Base-by-base conservation (phyloP, 208 protist genomes). In the Trypanosoma lewisi region DNA sequence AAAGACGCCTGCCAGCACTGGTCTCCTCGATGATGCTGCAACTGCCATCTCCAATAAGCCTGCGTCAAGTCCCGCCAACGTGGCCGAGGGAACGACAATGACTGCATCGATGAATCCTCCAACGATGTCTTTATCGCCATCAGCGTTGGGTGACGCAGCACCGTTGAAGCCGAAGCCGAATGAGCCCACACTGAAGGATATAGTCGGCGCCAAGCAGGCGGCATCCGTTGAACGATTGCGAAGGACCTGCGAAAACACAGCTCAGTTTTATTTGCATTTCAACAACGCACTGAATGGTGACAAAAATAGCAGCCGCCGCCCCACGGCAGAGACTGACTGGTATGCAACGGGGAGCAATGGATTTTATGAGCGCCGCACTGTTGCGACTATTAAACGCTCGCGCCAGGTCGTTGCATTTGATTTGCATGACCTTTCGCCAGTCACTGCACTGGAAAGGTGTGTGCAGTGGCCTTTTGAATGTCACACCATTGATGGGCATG, bases 361-460 rank as follows among this genome's bases (percentile, higher is more conserved):
- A 3, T 80, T 67, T 41, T 47, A 34, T 33, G 63, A 63, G 37
- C 50, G 37, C 28, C 73, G 70, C 2, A 61, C 71, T 4, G 64
- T 68, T 23, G 72, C 74, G 45, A 47, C 44, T 33, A 76, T 80
- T 52, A 64, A 58, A 17, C 73, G 74, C 42, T 63, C 65, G 7
- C 59, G 62, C 17, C 64, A 76, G n/a, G 64, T 67, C 16, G 74
- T 48, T 28, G 50, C 58, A 4, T 84, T 84, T 66, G 78, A 84
- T 62, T 37, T 78, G 17, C 63, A 67, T 34, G 59, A 70, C 67
- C 59, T 84, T 39, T 84, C 78, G 5, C 78, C 78, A 2, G 56
- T 84, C 42, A 73, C 75, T 19, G 73, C 78, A 16, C 50, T 84
- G 14, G 66, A 39, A 23, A 63, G 61, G 42, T 80, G 78, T 72